phyloP scores from a whole-genome alignment of 768 basidiomycete genomes.

The Amanita pseudoporphyria region DNA sequence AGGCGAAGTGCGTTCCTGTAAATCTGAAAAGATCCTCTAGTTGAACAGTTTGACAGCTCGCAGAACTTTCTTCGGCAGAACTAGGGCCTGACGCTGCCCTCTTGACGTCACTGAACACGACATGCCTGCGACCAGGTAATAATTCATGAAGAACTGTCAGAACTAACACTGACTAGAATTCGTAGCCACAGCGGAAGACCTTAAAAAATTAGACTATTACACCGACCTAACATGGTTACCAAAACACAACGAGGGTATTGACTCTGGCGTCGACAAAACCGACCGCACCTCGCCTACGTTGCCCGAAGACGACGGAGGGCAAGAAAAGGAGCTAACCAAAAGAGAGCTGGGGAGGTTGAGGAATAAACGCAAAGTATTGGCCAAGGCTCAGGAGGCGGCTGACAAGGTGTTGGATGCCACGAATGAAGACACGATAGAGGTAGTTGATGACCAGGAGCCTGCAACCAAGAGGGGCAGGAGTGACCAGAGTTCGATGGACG shows the following conservation, averaged over 20 bases:
- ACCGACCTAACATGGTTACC: conserved; percentile 46
- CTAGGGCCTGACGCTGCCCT: conserved; percentile 19
- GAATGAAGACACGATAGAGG: background rate
- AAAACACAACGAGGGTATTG: conserved; percentile 36
- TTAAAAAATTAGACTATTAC: conserved; percentile 53
- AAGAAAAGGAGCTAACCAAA: conserved; percentile 26
- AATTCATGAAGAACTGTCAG: background rate
- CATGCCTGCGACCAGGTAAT: conserved; percentile 37
- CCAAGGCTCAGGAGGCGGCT: conserved; percentile 17
- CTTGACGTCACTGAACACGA: conserved; percentile 35
- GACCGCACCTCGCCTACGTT: conserved; percentile 5
- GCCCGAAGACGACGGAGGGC: conserved; percentile 11
- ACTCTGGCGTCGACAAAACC: conserved; percentile 5
- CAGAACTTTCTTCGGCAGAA: conserved; percentile 16
- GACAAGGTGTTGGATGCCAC: background rate
- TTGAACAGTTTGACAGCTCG: conserved; percentile 21
- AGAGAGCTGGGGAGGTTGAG: conserved; percentile 41
- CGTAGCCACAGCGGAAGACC: conserved; percentile 37
- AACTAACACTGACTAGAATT: background rate
- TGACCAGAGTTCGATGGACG: background rate
- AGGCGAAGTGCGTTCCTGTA: conserved; percentile 27
- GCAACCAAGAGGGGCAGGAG: background rate
- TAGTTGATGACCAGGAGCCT: background rate
- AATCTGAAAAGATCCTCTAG: background rate
- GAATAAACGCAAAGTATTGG: conserved; percentile 37